These are phyloP conservation scores for Talaromyces pinophilus DNA, from an alignment of 2,329 filamentous ascomycete species.

Conservation along the genomic window DNA sequence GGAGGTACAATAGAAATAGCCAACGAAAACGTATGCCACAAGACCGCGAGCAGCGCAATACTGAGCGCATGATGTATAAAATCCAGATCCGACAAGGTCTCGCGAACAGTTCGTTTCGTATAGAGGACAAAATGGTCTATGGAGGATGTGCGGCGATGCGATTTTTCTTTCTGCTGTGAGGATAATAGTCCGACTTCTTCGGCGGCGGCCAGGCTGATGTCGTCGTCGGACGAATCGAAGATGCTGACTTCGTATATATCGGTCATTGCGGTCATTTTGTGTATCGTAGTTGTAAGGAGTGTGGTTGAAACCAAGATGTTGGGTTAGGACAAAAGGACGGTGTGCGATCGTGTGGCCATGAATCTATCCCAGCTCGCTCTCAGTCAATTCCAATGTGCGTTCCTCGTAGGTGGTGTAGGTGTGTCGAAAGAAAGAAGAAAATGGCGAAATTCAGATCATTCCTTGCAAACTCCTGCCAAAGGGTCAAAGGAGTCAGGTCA, in stretches of 20 bases:
- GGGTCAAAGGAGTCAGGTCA: background rate
- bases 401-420: background rate
- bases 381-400: background rate
- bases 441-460: slow-evolving; percentile 2
- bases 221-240: slow-evolving; percentile 22
- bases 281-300: background rate
- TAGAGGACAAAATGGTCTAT: slow-evolving; percentile 18
- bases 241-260: slow-evolving; percentile 21
- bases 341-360: background rate
- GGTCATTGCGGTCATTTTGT: slow-evolving; percentile 11
- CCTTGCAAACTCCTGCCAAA: background rate
- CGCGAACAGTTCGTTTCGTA: slow-evolving; percentile 61
- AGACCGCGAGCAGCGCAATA: slow-evolving; percentile 73
- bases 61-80: slow-evolving; percentile 68
- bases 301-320: background rate
- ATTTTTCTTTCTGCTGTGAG: background rate
- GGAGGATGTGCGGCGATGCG: slow-evolving; percentile 18
- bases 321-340: background rate
- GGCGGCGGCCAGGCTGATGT: slow-evolving; percentile 13
- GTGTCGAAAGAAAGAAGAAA: background rate
- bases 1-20: slow-evolving; percentile 82
- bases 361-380: background rate
- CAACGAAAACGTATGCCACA: slow-evolving; percentile 92
- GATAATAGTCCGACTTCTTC: slow-evolving; percentile 22
- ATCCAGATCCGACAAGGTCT: slow-evolving; percentile 72